Percentiles rank a stretch among this genome's conserved stretches.
These are phyloP conservation scores for Eruca vesicaria DNA, from an alignment of 441 rosid species.

Conservation along the genomic window DNA sequence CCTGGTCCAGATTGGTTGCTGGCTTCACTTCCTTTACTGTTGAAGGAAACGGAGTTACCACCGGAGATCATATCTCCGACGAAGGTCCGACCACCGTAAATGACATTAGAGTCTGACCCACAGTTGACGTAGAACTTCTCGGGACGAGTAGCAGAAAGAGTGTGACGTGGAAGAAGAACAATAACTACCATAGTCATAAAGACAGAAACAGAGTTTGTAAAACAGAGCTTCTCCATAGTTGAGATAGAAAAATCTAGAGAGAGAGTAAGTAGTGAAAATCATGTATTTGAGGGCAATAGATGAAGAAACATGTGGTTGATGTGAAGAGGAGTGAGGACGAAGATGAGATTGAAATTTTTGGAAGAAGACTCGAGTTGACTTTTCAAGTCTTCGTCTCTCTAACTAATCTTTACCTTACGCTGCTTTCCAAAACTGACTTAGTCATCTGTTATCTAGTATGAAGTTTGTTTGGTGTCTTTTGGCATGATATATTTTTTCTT, in stretches of 20 bases:
- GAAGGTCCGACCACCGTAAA: constrained; percentile 16
- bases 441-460: neutral
- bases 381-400: constrained; percentile 17
- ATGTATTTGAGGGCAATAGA: too few species aligned
- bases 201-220: neutral
- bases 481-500: neutral
- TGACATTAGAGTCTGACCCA: constrained; percentile 29
- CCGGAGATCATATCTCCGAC: constrained; percentile 28
- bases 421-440: neutral
- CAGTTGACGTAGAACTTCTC: constrained; percentile 44
- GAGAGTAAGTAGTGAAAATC: too few species aligned
- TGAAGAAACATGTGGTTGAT: constrained; percentile 3
- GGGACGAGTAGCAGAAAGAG: constrained; percentile 29
- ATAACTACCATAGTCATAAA: neutral
- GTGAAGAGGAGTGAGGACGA: constrained; percentile 13
- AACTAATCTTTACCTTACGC: neutral
- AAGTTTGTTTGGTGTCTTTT: neutral
- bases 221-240: constrained; percentile 16
- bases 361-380: constrained; percentile 8
- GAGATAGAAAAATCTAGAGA: neutral
- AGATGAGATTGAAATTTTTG: constrained; percentile 14
- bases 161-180: constrained; percentile 13
- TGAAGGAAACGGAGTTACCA: constrained; percentile 21
- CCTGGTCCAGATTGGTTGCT: neutral
- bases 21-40: neutral